Evolutionary conservation across 192 early-diverging fungal genomes (phyloP), one percentile per base, ranked within the genome.

Genomic region (Backusella mclennaniae): DNA sequence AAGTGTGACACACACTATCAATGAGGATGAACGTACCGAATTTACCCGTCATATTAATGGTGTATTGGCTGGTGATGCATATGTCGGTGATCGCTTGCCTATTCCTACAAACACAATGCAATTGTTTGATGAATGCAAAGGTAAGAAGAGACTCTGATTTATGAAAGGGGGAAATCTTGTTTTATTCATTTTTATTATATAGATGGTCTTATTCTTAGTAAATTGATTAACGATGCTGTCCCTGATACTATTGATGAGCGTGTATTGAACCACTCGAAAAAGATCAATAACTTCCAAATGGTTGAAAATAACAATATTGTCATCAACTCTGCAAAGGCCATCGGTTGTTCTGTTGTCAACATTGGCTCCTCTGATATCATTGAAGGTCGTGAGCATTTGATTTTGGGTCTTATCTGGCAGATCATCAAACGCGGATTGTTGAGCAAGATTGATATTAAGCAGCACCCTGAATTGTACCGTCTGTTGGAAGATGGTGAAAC

Each of bases 261-360:
- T 82, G 98, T 98, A 36, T 85, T 99, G 66, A 98, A 98, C 84
- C 83, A 84, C 73, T 90, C 89, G 71, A 96, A 94, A 79, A 95
- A 95, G 82, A 89, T 97, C 67, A 94, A 93, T 77, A 88, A 93
- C 67, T 99, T 98, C 91, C 93, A 98, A 82, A 96, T 98, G 87
- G 97, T 94, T 8, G 98, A 99, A 87, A 99, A 99, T 86, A 97
- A 98, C 90, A 98, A 98, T 81, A 91, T 99, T n/a, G 97, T 95
- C 15, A 95, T 99, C 85, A 98, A 98, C 89, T 95, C 94, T 53
- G 97, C 97, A 76, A 99, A 99, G 84, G 98, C 97, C 67, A 98
- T 99, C 81, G 98, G 98, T 21, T 98, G 97, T 85, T 93, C 89
- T 74, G 96, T 99, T 44, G 95, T 98, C 69, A 99, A 99, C 86